These are phyloP conservation scores for Mortierella sp. DNA, from an alignment of 371 early-diverging fungal species.

Conservation along the genomic window DNA sequence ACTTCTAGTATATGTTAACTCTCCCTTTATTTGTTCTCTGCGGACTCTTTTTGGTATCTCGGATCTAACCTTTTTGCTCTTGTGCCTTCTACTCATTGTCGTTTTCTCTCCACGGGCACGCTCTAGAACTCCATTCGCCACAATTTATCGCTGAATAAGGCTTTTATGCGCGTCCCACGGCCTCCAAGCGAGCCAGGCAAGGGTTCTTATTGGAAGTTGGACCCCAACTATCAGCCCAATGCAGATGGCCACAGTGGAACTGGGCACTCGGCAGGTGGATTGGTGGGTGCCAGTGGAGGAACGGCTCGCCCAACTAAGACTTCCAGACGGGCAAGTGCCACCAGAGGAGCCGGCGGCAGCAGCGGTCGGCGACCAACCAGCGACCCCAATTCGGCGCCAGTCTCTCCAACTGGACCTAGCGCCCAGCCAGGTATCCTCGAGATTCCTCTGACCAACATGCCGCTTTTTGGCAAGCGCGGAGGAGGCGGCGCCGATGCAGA, in stretches of 20 bases:
- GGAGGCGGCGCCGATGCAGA: slow-evolving; percentile 31
- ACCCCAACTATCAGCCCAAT: slow-evolving; percentile 60
- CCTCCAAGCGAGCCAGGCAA: slow-evolving; percentile 95
- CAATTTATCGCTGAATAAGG: slow-evolving; percentile 96
- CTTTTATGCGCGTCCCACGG: slow-evolving; percentile 93
- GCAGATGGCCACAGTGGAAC: slow-evolving; percentile 23
- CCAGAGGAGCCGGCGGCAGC: slow-evolving; percentile 38
- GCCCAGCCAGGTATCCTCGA: slow-evolving; percentile 26
- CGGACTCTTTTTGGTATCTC: neutral
- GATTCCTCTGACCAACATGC: slow-evolving; percentile 30
- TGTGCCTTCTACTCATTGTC: slow-evolving; percentile 4
- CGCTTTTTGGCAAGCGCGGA: slow-evolving; percentile 28
- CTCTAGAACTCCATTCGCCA: slow-evolving; percentile 97
- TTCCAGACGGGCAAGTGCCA: slow-evolving; percentile 48
- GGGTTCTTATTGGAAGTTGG: slow-evolving; percentile 96
- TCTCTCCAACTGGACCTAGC: slow-evolving; percentile 28
- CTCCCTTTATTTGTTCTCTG: neutral
- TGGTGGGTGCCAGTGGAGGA: slow-evolving; percentile 31
- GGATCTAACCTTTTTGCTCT: neutral
- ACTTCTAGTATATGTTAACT: neutral
- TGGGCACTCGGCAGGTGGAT: slow-evolving; percentile 16
- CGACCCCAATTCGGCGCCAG: slow-evolving; percentile 24
- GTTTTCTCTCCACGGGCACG: neutral
- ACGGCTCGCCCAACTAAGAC: slow-evolving; percentile 33
- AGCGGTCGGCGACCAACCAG: slow-evolving; percentile 27